Conservation (phyloP, 2,329 filamentous ascomycete genomes). For the Diaporthe citri region DNA sequence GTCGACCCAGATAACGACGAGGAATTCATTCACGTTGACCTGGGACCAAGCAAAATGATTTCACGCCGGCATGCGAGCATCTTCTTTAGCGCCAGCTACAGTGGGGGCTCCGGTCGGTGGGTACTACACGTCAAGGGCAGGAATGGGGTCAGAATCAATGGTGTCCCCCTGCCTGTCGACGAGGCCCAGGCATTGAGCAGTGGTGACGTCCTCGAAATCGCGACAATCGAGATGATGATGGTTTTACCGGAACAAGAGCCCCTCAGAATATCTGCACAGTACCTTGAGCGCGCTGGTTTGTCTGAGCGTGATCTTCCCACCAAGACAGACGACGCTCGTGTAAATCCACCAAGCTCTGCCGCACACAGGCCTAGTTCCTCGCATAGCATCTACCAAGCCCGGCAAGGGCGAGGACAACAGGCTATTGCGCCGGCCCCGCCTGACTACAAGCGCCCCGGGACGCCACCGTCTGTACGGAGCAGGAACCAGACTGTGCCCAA, state of each 20-base stretch:
- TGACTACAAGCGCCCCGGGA: slow-evolving; percentile 71
- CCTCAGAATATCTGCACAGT: slow-evolving; percentile 76
- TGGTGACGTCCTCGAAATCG: slow-evolving; percentile 92
- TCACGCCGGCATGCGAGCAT: slow-evolving; percentile 83
- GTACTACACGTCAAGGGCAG: slow-evolving; percentile 88
- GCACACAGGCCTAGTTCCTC: slow-evolving; percentile 46
- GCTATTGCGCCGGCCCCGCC: slow-evolving; percentile 71
- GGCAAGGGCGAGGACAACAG: slow-evolving; percentile 54
- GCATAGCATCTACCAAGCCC: slow-evolving; percentile 43
- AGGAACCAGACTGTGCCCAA: slow-evolving; percentile 48
- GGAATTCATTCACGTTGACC: slow-evolving; percentile 82
- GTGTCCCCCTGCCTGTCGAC: slow-evolving; percentile 75
- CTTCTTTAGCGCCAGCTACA: slow-evolving; percentile 75
- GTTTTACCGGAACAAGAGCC: slow-evolving; percentile 83
- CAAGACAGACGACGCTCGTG: slow-evolving; percentile 35
- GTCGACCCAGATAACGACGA: slow-evolving; percentile 60
- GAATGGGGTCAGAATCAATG: slow-evolving; percentile 90
- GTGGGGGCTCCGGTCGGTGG: slow-evolving; percentile 79
- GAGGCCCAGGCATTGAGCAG: slow-evolving; percentile 77
- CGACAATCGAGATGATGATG: slow-evolving; percentile 98
- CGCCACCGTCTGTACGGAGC: slow-evolving; percentile 64
- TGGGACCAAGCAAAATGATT: slow-evolving; percentile 86
- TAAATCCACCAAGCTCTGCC: slow-evolving; percentile 31
- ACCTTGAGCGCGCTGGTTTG: slow-evolving; percentile 76
- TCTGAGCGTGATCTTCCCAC: slow-evolving; percentile 47